Evolutionary conservation across 345 rosid species (phyloP), one percentile per base, ranked within the genome.

Genomic region (Limnanthes douglasii): DNA sequence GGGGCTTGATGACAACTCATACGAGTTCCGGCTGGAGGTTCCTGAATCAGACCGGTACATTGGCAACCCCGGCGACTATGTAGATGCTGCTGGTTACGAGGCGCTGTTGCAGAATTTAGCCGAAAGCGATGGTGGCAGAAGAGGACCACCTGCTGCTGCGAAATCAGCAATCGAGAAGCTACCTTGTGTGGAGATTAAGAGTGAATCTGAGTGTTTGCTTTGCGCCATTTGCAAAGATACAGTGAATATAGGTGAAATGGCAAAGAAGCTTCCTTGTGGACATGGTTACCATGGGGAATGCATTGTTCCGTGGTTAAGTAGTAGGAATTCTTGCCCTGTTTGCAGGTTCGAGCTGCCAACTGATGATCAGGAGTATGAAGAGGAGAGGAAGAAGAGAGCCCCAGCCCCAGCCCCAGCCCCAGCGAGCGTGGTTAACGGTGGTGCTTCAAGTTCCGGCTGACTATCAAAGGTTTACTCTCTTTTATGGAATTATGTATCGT

Each of bases 251-350:
- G 79, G 82, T 21, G 93, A 70, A 37, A 64, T 13, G 5, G 72
- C 54, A 12, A 78, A 60, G 51, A 68, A 66, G 52, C 35, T 78
- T 21, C 77, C 80, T 0, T 73, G 90, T 57, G 83, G 70, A 2
- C 90, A 73, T 47, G 61, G 68, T 14, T 78, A 70, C 54, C 90
- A 73, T n/a, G 69, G 65, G 13, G 61, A 59, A 6, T 78, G 90
- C 55, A 73, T 78, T 15, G 52, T 78, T 20, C 79, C 77, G 7
- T 78, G 90, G 90, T 33, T 78, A 46, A 72, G 56, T 7, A 60
- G 83, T 40, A 73, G 83, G 51, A 78, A 78, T 51, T 62, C 90
- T 4, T 78, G 90, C 31, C 80, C 90, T 5, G 69, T 78, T 27
- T 73, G 83, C 47, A 50, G 90, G 62, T 74, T 56, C 20, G 78